Conservation (phyloP, 1,284 basidiomycete genomes). For the Moniliella sp. region DNA sequence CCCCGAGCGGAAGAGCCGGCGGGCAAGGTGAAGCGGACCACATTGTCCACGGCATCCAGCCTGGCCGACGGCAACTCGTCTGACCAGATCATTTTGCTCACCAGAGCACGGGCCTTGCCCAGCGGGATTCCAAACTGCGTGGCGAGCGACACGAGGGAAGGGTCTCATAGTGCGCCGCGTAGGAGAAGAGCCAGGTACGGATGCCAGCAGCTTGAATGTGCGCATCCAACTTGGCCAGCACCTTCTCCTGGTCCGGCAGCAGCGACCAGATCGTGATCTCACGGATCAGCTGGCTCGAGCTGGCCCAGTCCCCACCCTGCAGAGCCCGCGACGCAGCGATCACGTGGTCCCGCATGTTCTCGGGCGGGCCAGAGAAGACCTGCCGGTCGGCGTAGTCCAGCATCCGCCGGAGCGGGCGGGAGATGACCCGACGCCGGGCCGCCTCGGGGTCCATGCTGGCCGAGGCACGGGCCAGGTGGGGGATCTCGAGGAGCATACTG, state of each 20-base stretch:
- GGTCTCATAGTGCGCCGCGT: constrained; percentile 77
- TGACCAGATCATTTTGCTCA: constrained; percentile 97
- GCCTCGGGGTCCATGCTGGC: constrained; percentile 82
- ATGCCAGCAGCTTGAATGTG: constrained; percentile 95
- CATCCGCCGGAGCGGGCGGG: constrained; percentile 79
- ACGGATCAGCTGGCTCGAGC: constrained; percentile 71
- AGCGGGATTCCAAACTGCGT: constrained; percentile 65
- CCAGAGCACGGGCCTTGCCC: constrained; percentile 63
- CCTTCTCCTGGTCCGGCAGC: constrained; percentile 59
- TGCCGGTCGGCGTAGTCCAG: constrained; percentile 93
- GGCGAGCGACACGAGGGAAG: constrained; percentile 69
- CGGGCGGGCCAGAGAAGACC: constrained; percentile 91
- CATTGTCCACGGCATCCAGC: constrained; percentile 63
- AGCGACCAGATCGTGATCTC: constrained; percentile 95
- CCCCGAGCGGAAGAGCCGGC: too few relatives aligned
- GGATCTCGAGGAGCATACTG: constrained; percentile 95
- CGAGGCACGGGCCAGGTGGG: constrained; percentile 72
- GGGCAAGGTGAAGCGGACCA: constrained; percentile 65
- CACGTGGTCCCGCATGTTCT: constrained; percentile 93
- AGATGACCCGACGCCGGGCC: constrained; percentile 51
- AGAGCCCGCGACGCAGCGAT: constrained; percentile 96
- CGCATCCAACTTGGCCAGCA: constrained; percentile 83
- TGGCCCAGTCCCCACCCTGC: constrained; percentile 89
- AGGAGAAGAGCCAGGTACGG: constrained; percentile 93
- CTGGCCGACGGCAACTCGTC: constrained; percentile 65